Evolutionary conservation across 2,329 filamentous ascomycete species (phyloP).

Genomic region (Apiospora malaysiana): DNA sequence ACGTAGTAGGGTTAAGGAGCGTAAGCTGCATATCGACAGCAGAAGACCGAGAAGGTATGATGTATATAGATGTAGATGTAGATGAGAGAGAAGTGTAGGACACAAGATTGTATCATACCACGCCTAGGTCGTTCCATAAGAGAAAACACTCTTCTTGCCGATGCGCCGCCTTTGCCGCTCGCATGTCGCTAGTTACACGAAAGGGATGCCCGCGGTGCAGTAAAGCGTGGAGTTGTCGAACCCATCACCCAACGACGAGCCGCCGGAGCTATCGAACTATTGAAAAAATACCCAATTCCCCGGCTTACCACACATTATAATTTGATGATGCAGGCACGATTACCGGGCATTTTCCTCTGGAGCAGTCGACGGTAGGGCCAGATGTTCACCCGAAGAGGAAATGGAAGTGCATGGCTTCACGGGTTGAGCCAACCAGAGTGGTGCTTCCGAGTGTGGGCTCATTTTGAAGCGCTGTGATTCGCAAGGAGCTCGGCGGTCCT

Average conservation of each 20-base stretch:
- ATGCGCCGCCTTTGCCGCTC: background rate
- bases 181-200: background rate
- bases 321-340: background rate
- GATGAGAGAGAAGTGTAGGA: background rate
- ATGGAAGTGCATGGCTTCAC: background rate
- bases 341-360: background rate
- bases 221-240: conserved; percentile 19
- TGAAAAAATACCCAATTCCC: conserved; percentile 25
- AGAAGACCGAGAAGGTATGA: background rate
- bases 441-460: background rate
- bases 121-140: background rate
- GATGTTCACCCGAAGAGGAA: conserved; percentile 6
- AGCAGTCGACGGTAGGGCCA: conserved; percentile 6
- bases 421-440: conserved; percentile 20
- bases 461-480: conserved; percentile 25
- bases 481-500: background rate
- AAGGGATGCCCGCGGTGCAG: background rate
- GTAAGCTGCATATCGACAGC: conserved; percentile 4
- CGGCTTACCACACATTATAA: conserved; percentile 21
- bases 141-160: background rate
- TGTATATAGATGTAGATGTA: background rate
- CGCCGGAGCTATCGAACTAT: conserved; percentile 26
- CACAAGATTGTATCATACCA: background rate
- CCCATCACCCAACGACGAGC: conserved; percentile 22
- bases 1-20: conserved; percentile 6